Base-by-base conservation (phyloP, 495 filamentous ascomycete species). In the Podospora pseudopauciseta region DNA sequence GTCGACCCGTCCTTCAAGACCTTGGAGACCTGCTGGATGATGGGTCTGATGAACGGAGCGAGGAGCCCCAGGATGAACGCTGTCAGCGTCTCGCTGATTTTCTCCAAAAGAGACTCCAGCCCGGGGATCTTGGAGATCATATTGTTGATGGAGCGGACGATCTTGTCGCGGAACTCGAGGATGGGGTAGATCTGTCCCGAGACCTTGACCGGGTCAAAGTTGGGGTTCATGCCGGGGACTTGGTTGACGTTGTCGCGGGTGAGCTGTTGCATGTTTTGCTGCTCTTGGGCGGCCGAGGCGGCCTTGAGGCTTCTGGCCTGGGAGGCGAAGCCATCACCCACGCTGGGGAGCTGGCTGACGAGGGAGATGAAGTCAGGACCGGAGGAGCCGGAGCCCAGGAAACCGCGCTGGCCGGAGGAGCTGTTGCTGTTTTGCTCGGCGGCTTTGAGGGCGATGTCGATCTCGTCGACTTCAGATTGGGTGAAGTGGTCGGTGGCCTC, bases 401-500 rank as follows among this genome's bases (percentile, higher is more conserved):
- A 64, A 2, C 84, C 85, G 28, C 82, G 69, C 54, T 65, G 79
- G 19, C 86, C 75, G 15, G 68, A 58, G 15, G 68, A 56, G 18
- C 32, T 20, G 54, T 68, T 70, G 68, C 62, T 72, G n/a, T 63
- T 53, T 56, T 81, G 70, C 60, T 87, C 83, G 18, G 83, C 83
- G 65, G 81, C 82, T 74, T 85, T 81, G 28, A 99, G 86, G 9
- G 89, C 91, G 32, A 85, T 79, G 72, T 97, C 89, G 75, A 97
- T 87, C 75, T 98, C 89, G 59, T 97, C 92, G 62, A 99, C 88
- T 78, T 99, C 95, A 18, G 91, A 91, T 75, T 98, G 95, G 4
- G 94, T 94, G 79, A 99, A 93, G 74, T 97, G 93, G 74, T 99
- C 95, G 20, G 88, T 96, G 26, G 93, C 94, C 76, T 99, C 95